Evolutionary conservation across 2,329 filamentous ascomycete species (phyloP), one percentile per base, ranked within the genome.

Genomic region (Scopulariopsis brevicaulis): DNA sequence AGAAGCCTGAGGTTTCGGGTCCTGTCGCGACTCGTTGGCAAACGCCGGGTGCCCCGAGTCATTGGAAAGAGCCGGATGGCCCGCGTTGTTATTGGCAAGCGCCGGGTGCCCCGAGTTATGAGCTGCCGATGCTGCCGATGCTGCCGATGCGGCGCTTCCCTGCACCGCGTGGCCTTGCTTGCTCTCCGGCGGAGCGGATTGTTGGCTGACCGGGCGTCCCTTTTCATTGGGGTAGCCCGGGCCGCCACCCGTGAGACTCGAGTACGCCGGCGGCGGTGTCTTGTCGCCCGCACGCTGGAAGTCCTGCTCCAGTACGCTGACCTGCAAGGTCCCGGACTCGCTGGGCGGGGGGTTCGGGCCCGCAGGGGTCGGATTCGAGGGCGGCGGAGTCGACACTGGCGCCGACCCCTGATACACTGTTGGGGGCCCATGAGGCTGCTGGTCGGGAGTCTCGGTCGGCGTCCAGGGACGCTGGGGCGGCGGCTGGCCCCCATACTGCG

Each of bases 241-340:
- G 70, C 77, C 66, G 32, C 72, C 70, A 48, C 70, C 72, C 0
- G 78, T 83, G 53, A 96, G 82, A 65, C 86, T 94, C 11, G 90
- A 94, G 71, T 99, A 99, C 6, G 94, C 93, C n/a, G 94, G 94
- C 22, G 94, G 94, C 15, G 93, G 92, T 57, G 90, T 91, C 24
- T 90, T 88, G 34, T 85, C 79, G 63, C 90, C 84, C 80, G 96
- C 80, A 20, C 90, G 84, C 64, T 90, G 85, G 68, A 96, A 88
- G 64, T 96, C 92, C 64, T 91, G 86, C 66, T 95, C 89, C 40
- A 96, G 71, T n/a, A 89, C 82, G 72, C 83, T 90, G 60, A 83
- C 77, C 63, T 85, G 83, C 35, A 83, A 69, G 56, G 69, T 66
- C 58, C 69, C 61, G 63, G 59, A 65, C 58, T 67, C 65, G 60